Percentiles rank a stretch among this genome's conserved stretches.
These are phyloP conservation scores for Pythium periplocum DNA, from an alignment of 352 stramenopile genomes.

Conservation along the genomic window DNA sequence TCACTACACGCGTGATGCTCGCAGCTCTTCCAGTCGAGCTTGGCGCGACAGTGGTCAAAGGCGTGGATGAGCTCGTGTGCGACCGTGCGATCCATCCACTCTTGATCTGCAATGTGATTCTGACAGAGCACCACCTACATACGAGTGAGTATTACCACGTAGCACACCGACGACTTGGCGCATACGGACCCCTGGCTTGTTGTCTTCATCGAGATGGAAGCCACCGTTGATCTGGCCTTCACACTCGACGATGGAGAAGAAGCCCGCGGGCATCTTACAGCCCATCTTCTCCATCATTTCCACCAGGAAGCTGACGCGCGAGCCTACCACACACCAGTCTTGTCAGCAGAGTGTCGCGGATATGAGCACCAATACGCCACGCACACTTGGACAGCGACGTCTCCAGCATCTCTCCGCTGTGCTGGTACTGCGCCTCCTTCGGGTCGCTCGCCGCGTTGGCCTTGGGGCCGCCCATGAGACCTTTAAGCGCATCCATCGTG, in stretches of 20 bases:
- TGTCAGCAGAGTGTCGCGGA: slow-evolving; percentile 1
- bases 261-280: slow-evolving; percentile 63
- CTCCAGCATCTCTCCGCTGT: slow-evolving; percentile 55
- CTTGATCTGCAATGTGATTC: slow-evolving; percentile 88
- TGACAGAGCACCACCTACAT: slow-evolving; percentile 80
- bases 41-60: slow-evolving; percentile 90
- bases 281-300: slow-evolving; percentile 85
- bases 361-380: slow-evolving; percentile 4
- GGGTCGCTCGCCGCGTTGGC: slow-evolving; percentile 18
- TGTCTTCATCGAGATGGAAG: slow-evolving; percentile 76
- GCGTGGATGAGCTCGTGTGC: slow-evolving; percentile 92
- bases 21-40: slow-evolving; percentile 92
- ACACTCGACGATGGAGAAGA: slow-evolving; percentile 82
- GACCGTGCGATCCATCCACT: slow-evolving; percentile 91
- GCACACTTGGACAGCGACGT: slow-evolving; percentile 64
- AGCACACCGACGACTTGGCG: not conserved
- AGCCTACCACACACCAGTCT: slow-evolving; percentile 27
- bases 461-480: slow-evolving; percentile 36
- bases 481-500: slow-evolving; percentile 67
- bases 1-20: slow-evolving; percentile 92
- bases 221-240: slow-evolving; percentile 83
- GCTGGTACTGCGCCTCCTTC: slow-evolving; percentile 20
- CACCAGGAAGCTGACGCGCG: slow-evolving; percentile 76
- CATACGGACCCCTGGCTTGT: slow-evolving; percentile 50
- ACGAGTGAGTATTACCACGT: not conserved